These are phyloP conservation scores for Hansenula lynferdii DNA, from an alignment of 1,139 yeast species.

Conservation along the genomic window DNA sequence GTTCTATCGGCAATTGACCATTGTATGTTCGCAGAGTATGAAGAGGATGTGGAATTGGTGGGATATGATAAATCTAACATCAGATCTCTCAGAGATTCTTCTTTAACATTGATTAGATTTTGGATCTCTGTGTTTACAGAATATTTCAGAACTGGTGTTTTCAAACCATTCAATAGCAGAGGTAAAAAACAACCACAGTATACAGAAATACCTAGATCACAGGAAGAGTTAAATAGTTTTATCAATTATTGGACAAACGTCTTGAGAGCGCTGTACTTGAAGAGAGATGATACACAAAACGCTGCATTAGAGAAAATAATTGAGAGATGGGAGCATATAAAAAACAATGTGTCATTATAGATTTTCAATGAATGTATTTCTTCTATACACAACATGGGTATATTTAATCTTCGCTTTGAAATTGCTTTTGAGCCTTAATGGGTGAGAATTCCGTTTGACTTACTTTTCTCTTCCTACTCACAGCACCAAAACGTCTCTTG, in stretches of 20 bases:
- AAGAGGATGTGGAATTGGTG: constrained; percentile 48
- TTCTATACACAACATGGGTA: background rate
- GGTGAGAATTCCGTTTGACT: constrained; percentile 15
- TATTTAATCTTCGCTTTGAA: constrained; percentile 10
- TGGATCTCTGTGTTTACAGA: constrained; percentile 58
- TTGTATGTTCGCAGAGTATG: constrained; percentile 51
- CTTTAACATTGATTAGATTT: constrained; percentile 38
- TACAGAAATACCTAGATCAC: constrained; percentile 28
- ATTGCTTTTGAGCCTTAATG: constrained; percentile 18
- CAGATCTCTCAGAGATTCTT: constrained; percentile 36
- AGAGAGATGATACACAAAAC: constrained; percentile 35
- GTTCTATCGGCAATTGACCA: constrained; percentile 44
- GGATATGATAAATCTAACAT: constrained; percentile 39
- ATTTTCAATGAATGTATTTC: background rate
- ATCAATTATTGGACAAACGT: constrained; percentile 47
- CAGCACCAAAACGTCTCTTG: constrained; percentile 15
- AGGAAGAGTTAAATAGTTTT: constrained; percentile 34
- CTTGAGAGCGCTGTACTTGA: constrained; percentile 37
- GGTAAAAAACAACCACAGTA: constrained; percentile 25
- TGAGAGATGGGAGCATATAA: constrained; percentile 34
- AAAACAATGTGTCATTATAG: background rate
- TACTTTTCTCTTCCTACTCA: constrained; percentile 19
- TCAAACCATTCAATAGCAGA: constrained; percentile 27
- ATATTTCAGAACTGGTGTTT: constrained; percentile 29
- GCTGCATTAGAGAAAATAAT: constrained; percentile 34